A percentile compares a stretch with the other conserved stretches of the same genome.
phyloP scores from a whole-genome alignment of 345 rosid genomes.

The Gossypium australe region DNA sequence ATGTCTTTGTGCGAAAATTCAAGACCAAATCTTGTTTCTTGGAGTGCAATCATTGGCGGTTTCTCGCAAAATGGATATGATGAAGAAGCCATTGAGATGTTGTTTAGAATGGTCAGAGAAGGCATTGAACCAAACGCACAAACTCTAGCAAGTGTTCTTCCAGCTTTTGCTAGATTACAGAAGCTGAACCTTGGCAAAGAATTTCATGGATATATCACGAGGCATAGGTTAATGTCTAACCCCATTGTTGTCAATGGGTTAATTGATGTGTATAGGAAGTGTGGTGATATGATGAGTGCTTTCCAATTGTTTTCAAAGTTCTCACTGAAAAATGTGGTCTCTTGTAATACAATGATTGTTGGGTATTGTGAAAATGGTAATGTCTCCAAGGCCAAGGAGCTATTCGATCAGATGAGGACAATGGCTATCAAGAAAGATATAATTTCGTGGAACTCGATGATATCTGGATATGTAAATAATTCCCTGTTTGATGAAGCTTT shows the following conservation, averaged over 20 bases:
- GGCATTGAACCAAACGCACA: constrained; percentile 51
- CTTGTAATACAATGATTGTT: constrained; percentile 59
- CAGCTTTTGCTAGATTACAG: constrained; percentile 57
- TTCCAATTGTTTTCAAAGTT: constrained; percentile 42
- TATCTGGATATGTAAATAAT: constrained; percentile 50
- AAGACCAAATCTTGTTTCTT: constrained; percentile 47
- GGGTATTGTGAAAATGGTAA: constrained; percentile 50
- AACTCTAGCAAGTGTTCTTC: constrained; percentile 58
- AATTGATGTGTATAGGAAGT: constrained; percentile 54
- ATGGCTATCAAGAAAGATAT: constrained; percentile 34
- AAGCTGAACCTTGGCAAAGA: constrained; percentile 40
- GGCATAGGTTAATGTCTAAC: constrained; percentile 44
- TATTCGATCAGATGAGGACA: constrained; percentile 39
- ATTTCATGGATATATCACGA: constrained; percentile 46
- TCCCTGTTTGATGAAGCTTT: constrained; percentile 38
- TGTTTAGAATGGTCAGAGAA: constrained; percentile 39
- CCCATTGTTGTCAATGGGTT: constrained; percentile 51
- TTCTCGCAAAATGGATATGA: constrained; percentile 48
- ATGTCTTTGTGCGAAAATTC: constrained; percentile 26
- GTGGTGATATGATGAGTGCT: constrained; percentile 47
- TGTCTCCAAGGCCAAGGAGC: constrained; percentile 37
- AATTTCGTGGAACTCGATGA: constrained; percentile 62
- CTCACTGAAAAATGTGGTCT: constrained; percentile 35
- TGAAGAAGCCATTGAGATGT: constrained; percentile 43
- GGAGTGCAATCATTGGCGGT: constrained; percentile 64